A percentile compares a stretch with the other conserved stretches of the same genome.
phyloP scores from a whole-genome alignment of 2,329 filamentous ascomycete species.

The Daldinia sp. region DNA sequence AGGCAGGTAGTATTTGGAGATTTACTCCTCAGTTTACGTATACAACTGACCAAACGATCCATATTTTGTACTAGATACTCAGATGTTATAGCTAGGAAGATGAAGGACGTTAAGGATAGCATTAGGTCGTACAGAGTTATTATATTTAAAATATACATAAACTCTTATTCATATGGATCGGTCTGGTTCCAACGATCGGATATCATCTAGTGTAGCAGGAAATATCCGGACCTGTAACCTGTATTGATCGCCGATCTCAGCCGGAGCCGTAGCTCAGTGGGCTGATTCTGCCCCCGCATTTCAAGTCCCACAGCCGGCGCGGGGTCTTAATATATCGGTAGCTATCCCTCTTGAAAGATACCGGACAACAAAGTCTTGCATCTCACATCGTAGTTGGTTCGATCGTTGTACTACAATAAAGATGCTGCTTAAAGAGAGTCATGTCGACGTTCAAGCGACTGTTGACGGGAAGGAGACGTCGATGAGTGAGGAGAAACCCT shows the following conservation, averaged over 20 bases:
- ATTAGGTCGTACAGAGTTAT: neutral
- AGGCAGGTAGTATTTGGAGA: slow-evolving; percentile 1
- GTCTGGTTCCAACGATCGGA: neutral
- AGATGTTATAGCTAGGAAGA: neutral
- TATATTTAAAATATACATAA: neutral
- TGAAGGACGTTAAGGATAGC: neutral
- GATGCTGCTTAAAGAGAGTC: slow-evolving; percentile 65
- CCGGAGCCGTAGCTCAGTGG: slow-evolving; percentile 25
- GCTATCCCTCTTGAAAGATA: slow-evolving; percentile 7
- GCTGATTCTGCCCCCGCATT: slow-evolving; percentile 25
- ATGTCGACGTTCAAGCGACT: slow-evolving; percentile 59
- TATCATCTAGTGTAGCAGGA: neutral
- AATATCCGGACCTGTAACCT: neutral
- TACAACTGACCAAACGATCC: neutral
- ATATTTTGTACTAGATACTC: neutral
- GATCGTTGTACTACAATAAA: slow-evolving; percentile 24
- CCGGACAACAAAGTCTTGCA: slow-evolving; percentile 14
- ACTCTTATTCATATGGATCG: neutral
- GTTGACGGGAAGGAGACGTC: slow-evolving; percentile 62
- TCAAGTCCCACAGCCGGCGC: slow-evolving; percentile 21
- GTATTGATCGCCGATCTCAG: slow-evolving; percentile 20
- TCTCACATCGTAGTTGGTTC: slow-evolving; percentile 8
- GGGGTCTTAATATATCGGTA: slow-evolving; percentile 29
- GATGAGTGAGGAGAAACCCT: slow-evolving; percentile 58
- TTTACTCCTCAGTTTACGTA: neutral